These are phyloP conservation scores for Termitomyces sp. DNA, from an alignment of 768 basidiomycete genomes.

Conservation along the genomic window DNA sequence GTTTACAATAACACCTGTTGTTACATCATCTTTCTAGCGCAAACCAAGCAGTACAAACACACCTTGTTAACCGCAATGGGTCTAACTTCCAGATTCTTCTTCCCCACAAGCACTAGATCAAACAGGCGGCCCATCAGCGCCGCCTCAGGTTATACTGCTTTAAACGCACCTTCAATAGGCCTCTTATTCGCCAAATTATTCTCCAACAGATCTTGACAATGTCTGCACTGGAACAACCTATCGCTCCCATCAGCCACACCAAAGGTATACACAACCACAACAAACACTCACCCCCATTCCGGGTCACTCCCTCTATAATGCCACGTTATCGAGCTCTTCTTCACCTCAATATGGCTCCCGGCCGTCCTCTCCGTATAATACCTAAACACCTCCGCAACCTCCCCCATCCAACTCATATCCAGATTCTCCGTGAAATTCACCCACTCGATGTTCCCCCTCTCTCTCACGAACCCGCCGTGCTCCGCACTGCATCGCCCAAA, in stretches of 20 bases:
- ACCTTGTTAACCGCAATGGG: constrained; percentile 94
- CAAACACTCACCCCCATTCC: constrained; percentile 79
- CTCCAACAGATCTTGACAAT: constrained; percentile 94
- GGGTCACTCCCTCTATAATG: constrained; percentile 92
- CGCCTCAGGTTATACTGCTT: background rate
- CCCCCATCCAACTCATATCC: constrained; percentile 97
- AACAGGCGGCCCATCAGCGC: background rate
- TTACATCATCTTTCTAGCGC: background rate
- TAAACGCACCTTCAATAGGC: constrained; percentile 78
- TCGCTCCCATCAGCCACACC: background rate
- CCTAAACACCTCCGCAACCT: constrained; percentile 92
- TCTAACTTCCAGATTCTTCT: constrained; percentile 97
- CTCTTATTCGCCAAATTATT: constrained; percentile 89
- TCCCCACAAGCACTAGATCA: constrained; percentile 78
- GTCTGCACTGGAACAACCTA: constrained; percentile 90
- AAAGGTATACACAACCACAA: background rate
- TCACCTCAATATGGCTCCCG: constrained; percentile 93
- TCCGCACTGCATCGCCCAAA: constrained; percentile 64
- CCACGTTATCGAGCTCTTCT: constrained; percentile 98
- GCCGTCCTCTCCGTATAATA: constrained; percentile 97
- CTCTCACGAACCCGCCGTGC: constrained; percentile 89
- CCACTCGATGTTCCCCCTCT: constrained; percentile 66
- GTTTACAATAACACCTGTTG: background rate
- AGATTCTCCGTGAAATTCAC: constrained; percentile 83
- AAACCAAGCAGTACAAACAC: background rate